Percentiles rank a stretch among this genome's conserved stretches.
These are phyloP conservation scores for Rhodotorula toruloides DNA, from an alignment of 768 basidiomycete genomes.

Conservation along the genomic window DNA sequence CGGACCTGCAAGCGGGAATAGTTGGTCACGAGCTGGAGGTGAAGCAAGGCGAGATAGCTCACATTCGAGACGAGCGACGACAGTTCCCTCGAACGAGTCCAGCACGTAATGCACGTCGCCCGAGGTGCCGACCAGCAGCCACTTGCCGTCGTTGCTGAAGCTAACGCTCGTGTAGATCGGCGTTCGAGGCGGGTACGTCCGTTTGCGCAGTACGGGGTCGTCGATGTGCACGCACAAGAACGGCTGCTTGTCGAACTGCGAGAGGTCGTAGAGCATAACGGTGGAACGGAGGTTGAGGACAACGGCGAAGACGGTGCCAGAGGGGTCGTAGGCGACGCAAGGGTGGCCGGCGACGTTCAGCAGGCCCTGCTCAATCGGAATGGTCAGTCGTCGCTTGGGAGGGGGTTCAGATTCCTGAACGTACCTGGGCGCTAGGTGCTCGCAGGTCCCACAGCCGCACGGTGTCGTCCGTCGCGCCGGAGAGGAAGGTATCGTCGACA, in stretches of 20 bases:
- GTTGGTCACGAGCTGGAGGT: background rate
- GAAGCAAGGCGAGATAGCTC: conserved; percentile 42
- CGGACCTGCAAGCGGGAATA: background rate
- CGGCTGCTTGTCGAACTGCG: conserved; percentile 84
- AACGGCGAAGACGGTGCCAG: conserved; percentile 79
- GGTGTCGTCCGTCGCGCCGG: conserved; percentile 85
- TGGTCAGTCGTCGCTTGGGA: too few relatives aligned
- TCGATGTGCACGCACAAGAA: conserved; percentile 77
- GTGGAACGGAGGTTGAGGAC: conserved; percentile 70
- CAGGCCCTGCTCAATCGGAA: conserved; percentile 53
- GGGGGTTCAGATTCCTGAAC: conserved; percentile 13
- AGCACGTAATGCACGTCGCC: conserved; percentile 87
- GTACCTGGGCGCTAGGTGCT: conserved; percentile 60
- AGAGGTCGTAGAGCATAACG: conserved; percentile 77
- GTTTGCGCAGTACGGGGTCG: conserved; percentile 64
- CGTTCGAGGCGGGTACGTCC: conserved; percentile 75
- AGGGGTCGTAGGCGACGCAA: conserved; percentile 74
- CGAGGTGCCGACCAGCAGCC: conserved; percentile 84
- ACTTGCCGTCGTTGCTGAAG: conserved; percentile 86
- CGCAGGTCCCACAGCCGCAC: conserved; percentile 95
- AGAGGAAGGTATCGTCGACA: conserved; percentile 90
- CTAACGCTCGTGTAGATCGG: conserved; percentile 85
- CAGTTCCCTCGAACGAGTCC: conserved; percentile 78
- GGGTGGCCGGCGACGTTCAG: conserved; percentile 64
- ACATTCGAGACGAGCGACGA: conserved; percentile 65